Evolutionary conservation across 2,329 filamentous ascomycete genomes (phyloP), one percentile per base, ranked within the genome.

Genomic region (Fusarium sarcochroum): DNA sequence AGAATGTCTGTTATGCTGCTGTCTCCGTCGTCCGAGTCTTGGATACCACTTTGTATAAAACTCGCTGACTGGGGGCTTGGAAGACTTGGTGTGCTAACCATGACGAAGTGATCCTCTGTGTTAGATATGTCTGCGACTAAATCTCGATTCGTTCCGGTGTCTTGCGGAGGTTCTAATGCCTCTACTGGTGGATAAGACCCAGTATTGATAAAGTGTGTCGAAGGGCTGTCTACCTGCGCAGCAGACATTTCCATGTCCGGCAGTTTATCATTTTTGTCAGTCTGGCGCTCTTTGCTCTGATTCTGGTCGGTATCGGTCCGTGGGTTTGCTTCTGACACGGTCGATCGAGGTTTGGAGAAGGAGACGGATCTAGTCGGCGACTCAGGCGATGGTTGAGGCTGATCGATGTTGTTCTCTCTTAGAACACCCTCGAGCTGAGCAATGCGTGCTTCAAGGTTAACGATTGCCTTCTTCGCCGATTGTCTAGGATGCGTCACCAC

Each of bases 1-100:
- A 72, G 38, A 15, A 66, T 48, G 6, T 59, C 55, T 30, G 53
- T 61, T 27, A 70, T 63, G 35, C 42, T 48, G 9, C 25, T 34
- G 40, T 45, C 40, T 18, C 49, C 49, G 6, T 52, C 56, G 14
- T 48, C 48, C 1, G 23, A 21, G 15, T 41, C 30, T 10, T 44
- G 21, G 3, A n/a, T 10, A 2, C 25, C 20, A 52, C n/a, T 21
- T 10, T 21, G 38, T 17, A 14, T 6, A 27, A 6, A 23, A 8
- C 6, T 45, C 11, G 40, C 17, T 5, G 40, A 42, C 10, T 42
- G 40, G 10, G 42, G 21, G 17, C 42, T 45, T n/a, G 23, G 42
- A 6, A 27, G 8, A 17, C 42, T 45, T n/a, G 42, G 14, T 5
- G 25, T 45, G 2, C 23, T 34, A 15, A 37, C 11, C 52, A 46